Percentiles rank a stretch among this genome's conserved stretches.
Evolutionary conservation across 495 filamentous ascomycete genomes (phyloP).

Genomic region (Penicillium chermesinum): DNA sequence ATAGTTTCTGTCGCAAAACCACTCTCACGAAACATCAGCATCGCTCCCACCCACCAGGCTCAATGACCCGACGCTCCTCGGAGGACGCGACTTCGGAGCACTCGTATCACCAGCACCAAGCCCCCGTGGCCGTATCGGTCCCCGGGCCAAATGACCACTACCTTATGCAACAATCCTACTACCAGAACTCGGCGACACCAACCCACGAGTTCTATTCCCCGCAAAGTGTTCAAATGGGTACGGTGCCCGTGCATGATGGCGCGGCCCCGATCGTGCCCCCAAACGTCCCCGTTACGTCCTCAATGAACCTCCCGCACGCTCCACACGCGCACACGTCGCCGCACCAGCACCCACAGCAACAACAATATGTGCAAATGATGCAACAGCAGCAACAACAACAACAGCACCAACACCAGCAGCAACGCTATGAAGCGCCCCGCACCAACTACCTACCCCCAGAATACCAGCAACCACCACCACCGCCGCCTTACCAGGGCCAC

Average conservation of each 20-base stretch:
- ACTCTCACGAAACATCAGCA: slow-evolving; percentile 81
- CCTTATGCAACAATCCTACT: slow-evolving; percentile 38
- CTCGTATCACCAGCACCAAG: slow-evolving; percentile 32
- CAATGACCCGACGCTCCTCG: slow-evolving; percentile 39
- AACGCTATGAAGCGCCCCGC: slow-evolving; percentile 35
- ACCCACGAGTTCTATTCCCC: slow-evolving; percentile 38
- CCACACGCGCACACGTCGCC: slow-evolving; percentile 30
- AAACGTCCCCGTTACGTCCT: slow-evolving; percentile 27
- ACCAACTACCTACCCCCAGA: slow-evolving; percentile 35
- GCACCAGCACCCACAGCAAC: slow-evolving; percentile 29
- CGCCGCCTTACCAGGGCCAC: slow-evolving; percentile 20
- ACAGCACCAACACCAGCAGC: slow-evolving; percentile 24
- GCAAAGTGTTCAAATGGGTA: slow-evolving; percentile 29
- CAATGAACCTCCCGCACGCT: slow-evolving; percentile 31
- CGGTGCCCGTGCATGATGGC: slow-evolving; percentile 28
- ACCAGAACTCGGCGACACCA: slow-evolving; percentile 31
- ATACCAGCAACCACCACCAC: slow-evolving; percentile 25
- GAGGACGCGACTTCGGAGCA: slow-evolving; percentile 41
- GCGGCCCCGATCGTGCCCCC: slow-evolving; percentile 29
- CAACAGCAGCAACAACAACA: slow-evolving; percentile 26
- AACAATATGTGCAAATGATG: slow-evolving; percentile 34
- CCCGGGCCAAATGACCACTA: slow-evolving; percentile 38
- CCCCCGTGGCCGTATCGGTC: slow-evolving; percentile 26
- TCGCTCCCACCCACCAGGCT: slow-evolving; percentile 61
- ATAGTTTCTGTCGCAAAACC: slow-evolving; percentile 82